Evolutionary conservation across 257 asterid species (phyloP), one percentile per base, ranked within the genome.

Genomic region (Solanum lignicaule): DNA sequence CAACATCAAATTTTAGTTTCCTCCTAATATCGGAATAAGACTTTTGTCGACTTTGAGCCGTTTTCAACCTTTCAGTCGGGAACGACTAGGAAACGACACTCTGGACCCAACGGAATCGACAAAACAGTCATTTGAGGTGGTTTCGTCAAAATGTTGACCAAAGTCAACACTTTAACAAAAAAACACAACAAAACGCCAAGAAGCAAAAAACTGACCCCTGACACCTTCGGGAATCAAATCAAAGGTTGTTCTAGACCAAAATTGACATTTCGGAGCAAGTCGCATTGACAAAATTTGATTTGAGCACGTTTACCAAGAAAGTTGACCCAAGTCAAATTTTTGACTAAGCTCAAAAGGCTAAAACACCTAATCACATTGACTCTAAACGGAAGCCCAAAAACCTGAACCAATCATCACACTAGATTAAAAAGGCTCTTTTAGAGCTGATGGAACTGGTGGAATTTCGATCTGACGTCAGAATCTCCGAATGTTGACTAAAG

Each of bases 191-290:
- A 0, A 55, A 55, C 2, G 10, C 65, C 25, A 55, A 55, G 65
- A 55, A 55, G 65, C n/a, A 4, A 55, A 55, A 55, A 18, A 55
- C 11, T 18, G 0, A 55, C n/a, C n/a, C 20, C 1, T 0, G 9
- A 18, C 11, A 55, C 65, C 65, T 55, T 7, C 0, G 10, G n/a
- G 10, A 55, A 55, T 55, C 65, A 18, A 55, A 18, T 1, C 65
- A 18, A 55, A 55, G n/a, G 10, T 18, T 55, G 65, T 55, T 55
- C 25, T 6, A 18, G 65, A 55, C 0, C n/a, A 18, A 55, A 55
- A 55, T 55, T 1, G 65, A 55, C 11, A 55, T 7, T 55, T 0
- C 0, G n/a, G 0, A 55, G 65, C n/a, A 6, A 55, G 65, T 55
- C 4, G 1, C 1, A 55, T 18, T 55, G 65, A 52, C 0, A 52